phyloP scores from a whole-genome alignment of 345 rosid genomes.

The Cardamine occulta region DNA sequence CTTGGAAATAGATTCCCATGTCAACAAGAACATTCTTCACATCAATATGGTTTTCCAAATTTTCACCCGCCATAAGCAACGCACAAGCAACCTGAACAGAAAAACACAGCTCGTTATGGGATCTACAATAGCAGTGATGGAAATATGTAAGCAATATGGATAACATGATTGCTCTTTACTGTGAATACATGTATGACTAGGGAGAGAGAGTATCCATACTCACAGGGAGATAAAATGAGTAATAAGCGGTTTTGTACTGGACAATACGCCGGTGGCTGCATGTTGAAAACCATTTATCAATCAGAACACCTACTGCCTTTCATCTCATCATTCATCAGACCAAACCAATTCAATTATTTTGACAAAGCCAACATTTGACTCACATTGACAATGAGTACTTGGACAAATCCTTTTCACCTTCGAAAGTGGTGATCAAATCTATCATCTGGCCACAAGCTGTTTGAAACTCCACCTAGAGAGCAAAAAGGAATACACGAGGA shows the following conservation, averaged over 20 bases:
- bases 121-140: conserved; percentile 2
- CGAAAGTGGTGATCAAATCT: conserved; percentile 71
- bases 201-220: conserved; percentile 42
- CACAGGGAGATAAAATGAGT: conserved; percentile 86
- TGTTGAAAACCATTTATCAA: conserved; percentile 31
- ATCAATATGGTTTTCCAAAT: conserved; percentile 63
- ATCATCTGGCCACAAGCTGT: conserved; percentile 80
- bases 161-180: conserved; percentile 2
- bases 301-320: conserved; percentile 2
- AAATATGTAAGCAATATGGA: not conserved
- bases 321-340: conserved; percentile 14
- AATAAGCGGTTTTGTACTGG: conserved; percentile 78
- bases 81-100: conserved; percentile 82
- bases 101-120: conserved; percentile 9
- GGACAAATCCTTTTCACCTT: conserved; percentile 73
- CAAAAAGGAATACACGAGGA: conserved; percentile 15
- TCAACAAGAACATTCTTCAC: conserved; percentile 71
- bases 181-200: conserved; percentile 23
- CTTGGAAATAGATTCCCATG: conserved; percentile 82
- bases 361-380: conserved; percentile 40
- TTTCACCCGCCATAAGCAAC: conserved; percentile 75
- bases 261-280: conserved; percentile 80
- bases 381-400: conserved; percentile 70
- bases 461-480: conserved; percentile 74
- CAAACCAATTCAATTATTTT: not conserved